Percentiles rank a stretch among this genome's conserved stretches.
Conservation (phyloP, 345 rosid species). For the Aquilaria sinensis region DNA sequence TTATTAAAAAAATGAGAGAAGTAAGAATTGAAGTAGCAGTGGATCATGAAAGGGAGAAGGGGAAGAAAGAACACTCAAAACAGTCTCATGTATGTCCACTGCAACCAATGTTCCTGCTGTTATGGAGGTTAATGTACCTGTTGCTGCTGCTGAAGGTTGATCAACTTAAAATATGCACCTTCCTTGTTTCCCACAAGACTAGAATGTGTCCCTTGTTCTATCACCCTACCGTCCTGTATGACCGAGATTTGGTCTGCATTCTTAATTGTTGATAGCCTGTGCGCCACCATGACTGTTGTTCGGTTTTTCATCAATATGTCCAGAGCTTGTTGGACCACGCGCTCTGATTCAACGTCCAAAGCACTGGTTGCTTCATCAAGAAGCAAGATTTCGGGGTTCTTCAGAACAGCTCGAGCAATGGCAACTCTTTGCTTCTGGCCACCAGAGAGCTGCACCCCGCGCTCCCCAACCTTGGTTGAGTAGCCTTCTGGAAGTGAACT, state of each 20-base stretch:
- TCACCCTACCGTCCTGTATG: slow-evolving; percentile 62
- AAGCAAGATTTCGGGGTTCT: slow-evolving; percentile 80
- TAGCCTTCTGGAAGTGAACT: slow-evolving; percentile 86
- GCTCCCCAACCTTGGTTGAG: slow-evolving; percentile 82
- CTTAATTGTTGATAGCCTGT: slow-evolving; percentile 81
- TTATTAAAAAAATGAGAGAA: neutral
- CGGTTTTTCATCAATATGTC: slow-evolving; percentile 74
- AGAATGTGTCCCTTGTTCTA: slow-evolving; percentile 83
- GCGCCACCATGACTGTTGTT: slow-evolving; percentile 90
- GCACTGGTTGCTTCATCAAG: slow-evolving; percentile 96
- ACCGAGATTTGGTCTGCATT: slow-evolving; percentile 79
- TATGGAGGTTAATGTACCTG: slow-evolving; percentile 10
- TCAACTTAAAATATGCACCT: slow-evolving; percentile 73
- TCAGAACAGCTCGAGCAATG: slow-evolving; percentile 85
- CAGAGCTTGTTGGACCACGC: slow-evolving; percentile 88
- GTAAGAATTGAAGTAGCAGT: neutral
- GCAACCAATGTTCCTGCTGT: neutral
- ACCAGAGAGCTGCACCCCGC: slow-evolving; percentile 86
- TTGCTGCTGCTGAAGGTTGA: slow-evolving; percentile 76
- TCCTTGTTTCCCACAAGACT: slow-evolving; percentile 56
- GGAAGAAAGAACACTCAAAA: neutral
- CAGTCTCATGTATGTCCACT: too few relatives aligned
- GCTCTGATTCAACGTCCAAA: slow-evolving; percentile 76
- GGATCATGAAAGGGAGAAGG: neutral
- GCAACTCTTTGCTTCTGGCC: slow-evolving; percentile 94